phyloP scores from a whole-genome alignment of 139 green algal genomes.

The Coelastrella sp. region DNA sequence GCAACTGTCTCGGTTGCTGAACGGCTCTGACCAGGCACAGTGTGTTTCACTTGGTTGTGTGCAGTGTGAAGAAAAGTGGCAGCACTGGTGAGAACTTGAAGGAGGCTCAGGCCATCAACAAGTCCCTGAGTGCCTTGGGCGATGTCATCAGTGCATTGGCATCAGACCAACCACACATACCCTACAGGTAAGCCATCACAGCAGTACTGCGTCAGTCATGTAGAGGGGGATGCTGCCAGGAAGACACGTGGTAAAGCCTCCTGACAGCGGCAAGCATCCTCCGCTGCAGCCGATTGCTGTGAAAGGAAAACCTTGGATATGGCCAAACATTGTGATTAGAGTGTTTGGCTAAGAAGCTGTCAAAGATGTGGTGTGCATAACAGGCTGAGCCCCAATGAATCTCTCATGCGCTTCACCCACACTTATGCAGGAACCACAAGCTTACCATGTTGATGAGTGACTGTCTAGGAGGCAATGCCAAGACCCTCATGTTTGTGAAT shows the following conservation, averaged over 20 bases:
- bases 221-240: no score
- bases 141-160: constrained; percentile 97
- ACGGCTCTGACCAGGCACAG: neutral
- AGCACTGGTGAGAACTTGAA: constrained; percentile 94
- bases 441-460: constrained; percentile 98
- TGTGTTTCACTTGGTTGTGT: neutral
- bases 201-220: neutral
- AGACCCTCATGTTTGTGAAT: constrained; percentile 91
- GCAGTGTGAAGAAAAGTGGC: constrained; percentile 95
- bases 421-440: constrained; percentile 92
- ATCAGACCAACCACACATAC: constrained; percentile 87
- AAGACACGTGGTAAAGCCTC: no score
- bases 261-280: no score
- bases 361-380: no score
- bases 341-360: no score
- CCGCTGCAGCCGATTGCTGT: no score
- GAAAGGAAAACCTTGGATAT: no score
- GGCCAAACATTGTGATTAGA: no score
- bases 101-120: constrained; percentile 99
- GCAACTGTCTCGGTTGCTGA: neutral
- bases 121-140: constrained; percentile 93
- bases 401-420: neutral
- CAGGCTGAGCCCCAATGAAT: no score
- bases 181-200: constrained; percentile 69
- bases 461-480: constrained; percentile 77